Percentiles rank a stretch among this genome's conserved stretches.
Evolutionary conservation across 1,284 basidiomycete species (phyloP).

Genomic region (Rhizopogon parksii): DNA sequence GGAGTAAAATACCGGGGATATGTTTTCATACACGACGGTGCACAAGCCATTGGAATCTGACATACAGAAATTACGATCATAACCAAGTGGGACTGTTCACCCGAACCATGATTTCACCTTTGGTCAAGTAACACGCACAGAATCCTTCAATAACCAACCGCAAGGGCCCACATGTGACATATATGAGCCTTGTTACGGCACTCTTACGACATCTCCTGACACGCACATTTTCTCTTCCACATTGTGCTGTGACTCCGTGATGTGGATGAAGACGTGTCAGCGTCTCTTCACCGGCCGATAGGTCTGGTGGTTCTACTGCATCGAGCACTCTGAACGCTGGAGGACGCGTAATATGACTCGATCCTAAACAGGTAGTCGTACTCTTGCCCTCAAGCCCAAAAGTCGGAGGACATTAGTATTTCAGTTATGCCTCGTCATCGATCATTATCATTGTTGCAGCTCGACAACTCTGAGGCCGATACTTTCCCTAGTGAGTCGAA

Average conservation of each 20-base stretch:
- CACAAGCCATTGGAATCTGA: background rate
- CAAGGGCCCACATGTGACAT: too few relatives aligned
- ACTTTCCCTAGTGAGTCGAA: background rate
- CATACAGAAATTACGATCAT: constrained; percentile 8
- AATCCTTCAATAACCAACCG: too few relatives aligned
- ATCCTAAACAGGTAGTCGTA: too few relatives aligned
- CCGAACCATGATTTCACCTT: too few relatives aligned
- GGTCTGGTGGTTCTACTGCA: too few relatives aligned
- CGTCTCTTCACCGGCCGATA: too few relatives aligned
- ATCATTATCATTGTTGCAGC: background rate
- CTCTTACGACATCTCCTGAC: constrained; percentile 83
- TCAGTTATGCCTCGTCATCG: background rate
- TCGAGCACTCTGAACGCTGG: background rate
- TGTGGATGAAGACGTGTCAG: constrained; percentile 93
- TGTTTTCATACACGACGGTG: background rate
- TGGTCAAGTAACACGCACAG: too few relatives aligned
- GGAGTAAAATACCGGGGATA: constrained; percentile 1
- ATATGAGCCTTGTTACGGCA: too few relatives aligned
- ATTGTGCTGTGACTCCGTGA: constrained; percentile 85
- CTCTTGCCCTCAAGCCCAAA: too few relatives aligned
- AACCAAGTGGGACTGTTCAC: too few relatives aligned
- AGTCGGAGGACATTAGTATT: too few relatives aligned
- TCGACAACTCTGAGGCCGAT: background rate
- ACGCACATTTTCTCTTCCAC: constrained; percentile 83
- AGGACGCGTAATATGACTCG: too few relatives aligned